Conservation (phyloP, 73 alveolate genomes). For the Tetrahymena thermophila region DNA sequence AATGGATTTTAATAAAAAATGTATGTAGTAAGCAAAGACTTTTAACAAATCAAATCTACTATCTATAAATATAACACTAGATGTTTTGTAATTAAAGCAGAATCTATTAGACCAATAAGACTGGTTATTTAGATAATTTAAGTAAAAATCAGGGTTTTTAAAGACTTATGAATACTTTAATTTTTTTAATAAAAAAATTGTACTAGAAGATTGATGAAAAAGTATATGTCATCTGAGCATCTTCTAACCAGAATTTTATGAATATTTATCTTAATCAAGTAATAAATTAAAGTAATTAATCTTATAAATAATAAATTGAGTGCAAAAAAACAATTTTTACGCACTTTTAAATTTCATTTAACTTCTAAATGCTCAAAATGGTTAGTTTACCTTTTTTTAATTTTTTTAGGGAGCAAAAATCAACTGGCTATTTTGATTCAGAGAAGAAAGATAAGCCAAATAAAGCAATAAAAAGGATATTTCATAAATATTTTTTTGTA, state of each 20-base stretch:
- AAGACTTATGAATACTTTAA: neutral
- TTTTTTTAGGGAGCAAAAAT: neutral
- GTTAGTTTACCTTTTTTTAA: no score
- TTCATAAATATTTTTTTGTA: no score
- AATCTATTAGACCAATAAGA: neutral
- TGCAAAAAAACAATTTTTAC: neutral
- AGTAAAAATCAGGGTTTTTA: neutral
- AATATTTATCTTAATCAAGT: neutral
- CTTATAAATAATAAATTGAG: neutral
- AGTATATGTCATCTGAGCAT: neutral
- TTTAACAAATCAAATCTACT: neutral
- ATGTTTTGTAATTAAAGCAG: neutral
- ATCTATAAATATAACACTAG: neutral
- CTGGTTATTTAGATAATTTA: neutral
- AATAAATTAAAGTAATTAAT: neutral
- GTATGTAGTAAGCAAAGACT: neutral
- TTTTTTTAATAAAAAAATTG: neutral
- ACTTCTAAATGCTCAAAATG: neutral
- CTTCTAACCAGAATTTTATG: neutral
- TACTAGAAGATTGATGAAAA: neutral
- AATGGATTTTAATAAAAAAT: neutral
- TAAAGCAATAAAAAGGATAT: neutral
- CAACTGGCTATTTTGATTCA: neutral
- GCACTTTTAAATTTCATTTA: neutral
- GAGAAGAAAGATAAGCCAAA: neutral